Percentiles rank a stretch among this genome's conserved stretches.
phyloP scores from a whole-genome alignment of 495 filamentous ascomycete species.

The Penicillium bialowiezense region DNA sequence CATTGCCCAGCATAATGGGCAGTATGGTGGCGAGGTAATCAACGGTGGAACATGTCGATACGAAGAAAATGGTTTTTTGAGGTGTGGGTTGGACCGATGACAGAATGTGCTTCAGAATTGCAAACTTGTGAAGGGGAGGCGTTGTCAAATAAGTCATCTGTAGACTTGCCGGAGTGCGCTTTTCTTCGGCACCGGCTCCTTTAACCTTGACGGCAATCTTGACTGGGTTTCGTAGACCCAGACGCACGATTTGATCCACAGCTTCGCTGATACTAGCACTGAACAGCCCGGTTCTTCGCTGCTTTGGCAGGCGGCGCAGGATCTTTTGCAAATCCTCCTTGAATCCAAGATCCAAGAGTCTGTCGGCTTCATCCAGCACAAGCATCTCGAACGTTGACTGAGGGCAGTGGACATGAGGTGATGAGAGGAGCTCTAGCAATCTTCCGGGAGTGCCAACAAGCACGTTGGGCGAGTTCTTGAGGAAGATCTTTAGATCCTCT shows the following conservation, averaged over 20 bases:
- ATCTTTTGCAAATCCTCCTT: constrained; percentile 87
- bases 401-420: constrained; percentile 85
- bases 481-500: constrained; percentile 79
- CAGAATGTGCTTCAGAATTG: constrained; percentile 69
- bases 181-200: constrained; percentile 70
- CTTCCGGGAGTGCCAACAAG: constrained; percentile 87
- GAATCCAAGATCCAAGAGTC: constrained; percentile 92
- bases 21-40: constrained; percentile 85
- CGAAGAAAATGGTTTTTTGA: constrained; percentile 83
- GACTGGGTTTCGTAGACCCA: constrained; percentile 89
- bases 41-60: constrained; percentile 92
- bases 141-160: constrained; percentile 83
- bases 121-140: constrained; percentile 72
- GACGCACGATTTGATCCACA: constrained; percentile 84
- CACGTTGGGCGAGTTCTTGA: constrained; percentile 77
- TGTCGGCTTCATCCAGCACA: constrained; percentile 91
- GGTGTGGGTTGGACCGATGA: constrained; percentile 65
- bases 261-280: constrained; percentile 91
- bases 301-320: constrained; percentile 80
- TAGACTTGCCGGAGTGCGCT: constrained; percentile 83
- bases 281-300: constrained; percentile 89
- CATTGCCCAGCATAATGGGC: constrained; percentile 56
- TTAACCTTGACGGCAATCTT: constrained; percentile 91
- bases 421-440: constrained; percentile 81
- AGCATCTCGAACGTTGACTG: constrained; percentile 86